phyloP scores from a whole-genome alignment of 202 grass and related monocot species.

The Schoenoplectus tabernaemontani region DNA sequence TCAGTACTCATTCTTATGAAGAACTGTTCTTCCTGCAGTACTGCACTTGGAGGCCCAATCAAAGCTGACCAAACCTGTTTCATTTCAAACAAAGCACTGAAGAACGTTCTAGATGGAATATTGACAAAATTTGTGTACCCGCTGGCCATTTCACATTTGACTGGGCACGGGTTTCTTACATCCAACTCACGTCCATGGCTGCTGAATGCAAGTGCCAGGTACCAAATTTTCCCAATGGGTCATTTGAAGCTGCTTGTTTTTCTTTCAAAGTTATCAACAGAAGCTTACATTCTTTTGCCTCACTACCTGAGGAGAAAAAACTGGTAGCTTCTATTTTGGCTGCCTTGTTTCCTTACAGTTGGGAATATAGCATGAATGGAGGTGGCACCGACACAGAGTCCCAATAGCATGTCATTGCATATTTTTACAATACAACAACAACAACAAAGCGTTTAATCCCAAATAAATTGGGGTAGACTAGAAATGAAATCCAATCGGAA shows the following conservation, averaged over 20 bases:
- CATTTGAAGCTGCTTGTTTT: slow-evolving; percentile 40
- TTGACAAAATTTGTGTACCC: slow-evolving; percentile 46
- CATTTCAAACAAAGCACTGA: slow-evolving; percentile 50
- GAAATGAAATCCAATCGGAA: no score
- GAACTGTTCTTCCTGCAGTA: slow-evolving; percentile 47
- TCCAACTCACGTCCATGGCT: slow-evolving; percentile 28
- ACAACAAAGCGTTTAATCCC: no score
- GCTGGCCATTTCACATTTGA: slow-evolving; percentile 39
- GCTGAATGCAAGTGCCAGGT: slow-evolving; percentile 26
- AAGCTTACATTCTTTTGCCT: slow-evolving; percentile 50
- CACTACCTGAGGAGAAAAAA: slow-evolving; percentile 37
- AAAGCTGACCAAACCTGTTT: slow-evolving; percentile 66
- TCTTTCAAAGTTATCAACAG: slow-evolving; percentile 61
- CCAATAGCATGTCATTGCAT: not conserved
- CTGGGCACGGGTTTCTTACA: slow-evolving; percentile 47
- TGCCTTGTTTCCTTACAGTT: slow-evolving; percentile 61
- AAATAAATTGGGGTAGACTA: no score
- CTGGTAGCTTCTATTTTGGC: slow-evolving; percentile 57
- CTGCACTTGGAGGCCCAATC: slow-evolving; percentile 71
- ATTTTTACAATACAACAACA: not conserved
- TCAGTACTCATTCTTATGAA: not conserved
- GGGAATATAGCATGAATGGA: slow-evolving; percentile 63
- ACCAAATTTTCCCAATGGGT: slow-evolving; percentile 21
- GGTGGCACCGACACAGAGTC: slow-evolving; percentile 12
- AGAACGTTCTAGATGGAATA: slow-evolving; percentile 36